Conservation (phyloP, 495 filamentous ascomycete genomes). For the Trichoderma reesei region DNA sequence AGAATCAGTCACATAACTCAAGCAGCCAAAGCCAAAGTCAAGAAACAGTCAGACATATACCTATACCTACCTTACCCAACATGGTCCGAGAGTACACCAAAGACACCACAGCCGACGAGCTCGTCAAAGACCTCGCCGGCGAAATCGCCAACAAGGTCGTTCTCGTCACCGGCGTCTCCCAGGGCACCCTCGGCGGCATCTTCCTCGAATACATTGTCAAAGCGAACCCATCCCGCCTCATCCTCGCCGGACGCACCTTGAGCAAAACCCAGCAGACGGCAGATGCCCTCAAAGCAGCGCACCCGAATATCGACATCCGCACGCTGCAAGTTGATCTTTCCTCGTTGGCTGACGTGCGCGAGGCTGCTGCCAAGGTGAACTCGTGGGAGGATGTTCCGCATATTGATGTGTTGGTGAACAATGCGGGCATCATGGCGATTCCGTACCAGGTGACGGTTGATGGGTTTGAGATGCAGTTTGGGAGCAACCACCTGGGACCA, state of each 20-base stretch:
- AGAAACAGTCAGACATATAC: neutral
- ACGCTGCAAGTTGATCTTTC: conserved; percentile 35
- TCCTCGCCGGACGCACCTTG: conserved; percentile 37
- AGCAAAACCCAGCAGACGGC: conserved; percentile 31
- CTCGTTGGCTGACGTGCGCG: conserved; percentile 34
- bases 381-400: conserved; percentile 24
- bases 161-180: conserved; percentile 36
- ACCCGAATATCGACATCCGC: conserved; percentile 16
- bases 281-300: conserved; percentile 13
- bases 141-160: conserved; percentile 25
- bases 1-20: too few species aligned
- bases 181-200: conserved; percentile 32
- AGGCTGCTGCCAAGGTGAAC: conserved; percentile 26
- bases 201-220: conserved; percentile 31
- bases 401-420: conserved; percentile 58
- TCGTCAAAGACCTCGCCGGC: conserved; percentile 12
- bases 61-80: neutral
- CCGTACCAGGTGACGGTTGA: conserved; percentile 41
- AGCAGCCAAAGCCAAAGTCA: too few species aligned
- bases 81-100: conserved; percentile 14
- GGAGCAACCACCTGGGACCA: conserved; percentile 61
- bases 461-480: conserved; percentile 59
- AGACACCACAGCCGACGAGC: conserved; percentile 14
- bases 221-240: conserved; percentile 30
- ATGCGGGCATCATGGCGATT: conserved; percentile 58